Base-by-base conservation (phyloP, 1,284 basidiomycete species). In the Wallemia hederae region DNA sequence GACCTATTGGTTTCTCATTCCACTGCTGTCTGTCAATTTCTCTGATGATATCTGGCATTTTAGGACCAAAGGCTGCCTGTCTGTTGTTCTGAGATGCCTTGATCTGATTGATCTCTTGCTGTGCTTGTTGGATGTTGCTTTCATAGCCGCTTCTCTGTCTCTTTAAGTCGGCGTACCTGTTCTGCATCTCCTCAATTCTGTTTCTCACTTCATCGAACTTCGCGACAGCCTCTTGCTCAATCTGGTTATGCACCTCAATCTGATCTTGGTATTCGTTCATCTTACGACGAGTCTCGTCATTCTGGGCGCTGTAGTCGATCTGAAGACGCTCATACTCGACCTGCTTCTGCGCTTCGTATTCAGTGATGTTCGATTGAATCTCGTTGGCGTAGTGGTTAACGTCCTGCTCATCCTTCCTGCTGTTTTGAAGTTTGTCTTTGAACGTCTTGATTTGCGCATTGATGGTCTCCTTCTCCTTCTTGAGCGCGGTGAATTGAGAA, bases 1-100 rank as follows among this genome's bases (percentile, higher is more conserved):
- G 89, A 0, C 94, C 94, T 27, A 96, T 70, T 0, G 92, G 91
- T 19, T 68, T 71, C 33, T 81, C 75, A 9, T 82, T 82, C 87
- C 87, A 89, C 2, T 65, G 69, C 63, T 72, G 71, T 9, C 65
- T 65, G n/a, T 72, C 65, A 59, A 94, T 83, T 39, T 69, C 72
- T 2, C 74, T 72, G 24, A 82, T 63, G n/a, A 88, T 62, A 0
- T 68, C 64, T 9, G 68, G 64, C 1, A 72, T 60, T 22, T 63
- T 64, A 1, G 59, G 25, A 0, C 73, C 73, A 60, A 68, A 75
- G 1, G 66, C 75, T 0, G 67, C 67, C 59, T 81, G 73, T 66
- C 85, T 79, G 63, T 83, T 74, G 24, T 66, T 70, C 1, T 61
- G 58, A 25, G 14, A 3, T 1, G 65, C 66, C 59, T 76, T 56